These are phyloP conservation scores for Zea luxurians DNA, from an alignment of 176 grass and related monocot genomes.

Conservation along the genomic window DNA sequence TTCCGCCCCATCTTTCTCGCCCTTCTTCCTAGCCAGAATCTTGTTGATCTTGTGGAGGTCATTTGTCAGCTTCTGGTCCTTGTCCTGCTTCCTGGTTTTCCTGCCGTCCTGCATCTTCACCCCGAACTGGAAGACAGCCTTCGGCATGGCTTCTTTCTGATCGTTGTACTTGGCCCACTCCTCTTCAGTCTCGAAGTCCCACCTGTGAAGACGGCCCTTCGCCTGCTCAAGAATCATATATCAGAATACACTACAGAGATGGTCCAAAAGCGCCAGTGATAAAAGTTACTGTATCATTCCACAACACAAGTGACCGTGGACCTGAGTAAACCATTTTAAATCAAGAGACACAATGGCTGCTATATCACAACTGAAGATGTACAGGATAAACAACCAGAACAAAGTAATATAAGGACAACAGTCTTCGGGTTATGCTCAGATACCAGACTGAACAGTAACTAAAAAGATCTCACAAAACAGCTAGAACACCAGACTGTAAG, in stretches of 20 bases:
- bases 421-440: not conserved
- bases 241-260: conserved; percentile 3
- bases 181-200: conserved; percentile 99
- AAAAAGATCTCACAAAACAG: not conserved
- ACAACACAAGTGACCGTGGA: not conserved
- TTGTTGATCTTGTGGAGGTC: conserved; percentile 99
- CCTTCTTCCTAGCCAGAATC: conserved; percentile 87
- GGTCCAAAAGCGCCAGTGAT: not conserved
- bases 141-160: conserved; percentile 94
- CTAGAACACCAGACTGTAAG: not conserved
- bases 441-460: not conserved
- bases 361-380: not conserved
- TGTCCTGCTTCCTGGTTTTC: conserved; percentile 94
- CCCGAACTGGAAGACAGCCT: conserved; percentile 96
- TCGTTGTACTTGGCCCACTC: conserved; percentile 97
- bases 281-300: not conserved
- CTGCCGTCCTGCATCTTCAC: conserved; percentile 98
- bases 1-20: conserved; percentile 55
- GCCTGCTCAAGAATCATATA: conserved; percentile 52
- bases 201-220: conserved; percentile 95
- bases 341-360: too few relatives aligned
- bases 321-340: not conserved
- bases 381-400: not conserved
- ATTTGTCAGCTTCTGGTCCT: conserved; percentile 94
- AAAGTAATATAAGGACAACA: not conserved